These are phyloP conservation scores for Cyberlindnera samutprakarnensis DNA, from an alignment of 805 yeast genomes.

Conservation along the genomic window DNA sequence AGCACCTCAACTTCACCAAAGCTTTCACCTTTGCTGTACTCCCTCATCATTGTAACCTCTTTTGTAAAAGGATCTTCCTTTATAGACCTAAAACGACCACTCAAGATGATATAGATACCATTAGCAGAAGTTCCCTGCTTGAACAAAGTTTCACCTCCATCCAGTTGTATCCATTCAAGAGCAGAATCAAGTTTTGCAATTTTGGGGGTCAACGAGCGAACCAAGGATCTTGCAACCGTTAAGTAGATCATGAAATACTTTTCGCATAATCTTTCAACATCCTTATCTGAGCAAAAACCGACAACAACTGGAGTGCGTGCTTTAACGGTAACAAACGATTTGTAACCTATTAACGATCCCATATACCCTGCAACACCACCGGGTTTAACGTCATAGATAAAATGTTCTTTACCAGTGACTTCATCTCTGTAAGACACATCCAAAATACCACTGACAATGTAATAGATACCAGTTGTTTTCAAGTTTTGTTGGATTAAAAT, in stretches of 20 bases:
- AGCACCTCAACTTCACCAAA: constrained; percentile 93
- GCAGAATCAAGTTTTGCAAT: constrained; percentile 81
- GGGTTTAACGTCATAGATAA: constrained; percentile 50
- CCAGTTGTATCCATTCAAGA: constrained; percentile 86
- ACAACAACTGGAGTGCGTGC: constrained; percentile 58
- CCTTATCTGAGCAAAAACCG: constrained; percentile 60
- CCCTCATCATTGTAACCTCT: constrained; percentile 43
- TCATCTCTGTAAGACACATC: constrained; percentile 50
- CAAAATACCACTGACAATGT: constrained; percentile 70
- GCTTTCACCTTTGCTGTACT: constrained; percentile 90
- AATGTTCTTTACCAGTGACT: constrained; percentile 26
- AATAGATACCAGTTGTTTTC: constrained; percentile 67
- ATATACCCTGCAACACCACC: constrained; percentile 89
- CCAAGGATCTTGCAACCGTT: constrained; percentile 67
- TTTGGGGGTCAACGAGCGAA: constrained; percentile 57
- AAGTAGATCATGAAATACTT: constrained; percentile 69
- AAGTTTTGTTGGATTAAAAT: constrained; percentile 57
- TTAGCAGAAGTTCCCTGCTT: constrained; percentile 83
- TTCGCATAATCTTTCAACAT: constrained; percentile 62
- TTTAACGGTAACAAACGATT: constrained; percentile 64
- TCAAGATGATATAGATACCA: constrained; percentile 82
- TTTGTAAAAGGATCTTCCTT: constrained; percentile 18
- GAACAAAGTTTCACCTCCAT: constrained; percentile 78
- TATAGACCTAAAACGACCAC: constrained; percentile 74
- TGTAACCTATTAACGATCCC: constrained; percentile 71